Base-by-base conservation (phyloP, 2,329 filamentous ascomycete genomes). In the Herpotrichia juniperi region DNA sequence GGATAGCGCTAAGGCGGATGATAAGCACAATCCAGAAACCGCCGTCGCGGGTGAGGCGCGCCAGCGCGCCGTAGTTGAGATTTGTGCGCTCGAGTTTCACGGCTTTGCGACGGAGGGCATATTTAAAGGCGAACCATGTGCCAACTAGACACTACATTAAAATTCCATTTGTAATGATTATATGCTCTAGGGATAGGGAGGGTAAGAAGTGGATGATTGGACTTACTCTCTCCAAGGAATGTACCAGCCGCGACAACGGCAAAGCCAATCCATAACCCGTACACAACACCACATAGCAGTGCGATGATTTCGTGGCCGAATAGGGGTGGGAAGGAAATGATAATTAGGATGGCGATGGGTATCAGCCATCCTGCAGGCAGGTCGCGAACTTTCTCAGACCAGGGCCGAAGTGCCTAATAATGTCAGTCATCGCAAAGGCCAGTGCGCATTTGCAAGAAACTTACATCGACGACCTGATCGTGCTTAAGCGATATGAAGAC, bases 81-180 rank as follows among this genome's bases (percentile, higher is more conserved):
- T 72, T 72, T 12, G 67, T 69, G 39, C 67, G 64, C 50, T 72
- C 69, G 32, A 72, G 59, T 22, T 69, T 69, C 4, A 57, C 22
- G n/a, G 66, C 67, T 50, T 63, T 66, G 37, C 59, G 51, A 12
- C 69, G 64, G 45, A 72, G 64, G 4, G 61, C 40, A 40, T 71
- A 56, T 35, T 69, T 71, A 59, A 72, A 72, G 8, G 67, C 67
- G 47, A 67, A 71, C 69, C 69, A 72, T 22, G 67, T 72, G 46
- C 68, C 67, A 34, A 72, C 68, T 71, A 32, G 7, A 21, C 16
- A 34, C 4, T 21, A 32, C 37, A 37, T 66, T 52, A 64, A 58
- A 50, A 12, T 8, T 16, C n/a, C 10, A 25, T 24, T n/a, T n/a
- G n/a, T n/a, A n/a, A n/a, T n/a, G n/a, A n/a, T n/a, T n/a, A n/a